phyloP scores from a whole-genome alignment of 2,329 filamentous ascomycete species.

The Stenocarpella maydis region DNA sequence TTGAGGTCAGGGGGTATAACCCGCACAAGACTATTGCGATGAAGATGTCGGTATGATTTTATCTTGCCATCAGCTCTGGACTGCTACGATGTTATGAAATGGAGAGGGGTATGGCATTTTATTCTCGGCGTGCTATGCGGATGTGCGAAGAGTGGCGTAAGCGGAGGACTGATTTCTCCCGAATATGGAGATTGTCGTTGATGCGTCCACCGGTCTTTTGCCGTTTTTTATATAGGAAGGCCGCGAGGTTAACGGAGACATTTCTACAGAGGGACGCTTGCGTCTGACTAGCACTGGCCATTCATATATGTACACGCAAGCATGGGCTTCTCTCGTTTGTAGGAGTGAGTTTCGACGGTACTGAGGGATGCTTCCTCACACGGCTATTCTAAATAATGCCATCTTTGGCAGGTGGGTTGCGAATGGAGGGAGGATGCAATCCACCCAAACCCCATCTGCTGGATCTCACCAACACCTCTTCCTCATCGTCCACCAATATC shows the following conservation, averaged over 20 bases:
- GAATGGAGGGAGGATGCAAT: background rate
- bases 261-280: too few relatives aligned
- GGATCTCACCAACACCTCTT: background rate
- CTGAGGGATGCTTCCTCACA: background rate
- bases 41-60: constrained; percentile 92
- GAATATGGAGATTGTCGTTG: background rate
- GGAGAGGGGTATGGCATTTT: background rate
- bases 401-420: constrained; percentile 1
- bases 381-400: background rate
- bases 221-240: constrained; percentile 9
- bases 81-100: background rate
- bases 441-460: background rate
- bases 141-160: background rate
- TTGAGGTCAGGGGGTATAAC: constrained; percentile 86
- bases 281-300: background rate
- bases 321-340: background rate
- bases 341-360: background rate
- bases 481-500: background rate
- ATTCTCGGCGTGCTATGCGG: background rate
- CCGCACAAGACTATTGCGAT: constrained; percentile 93
- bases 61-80: background rate
- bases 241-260: constrained; percentile 15
- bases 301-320: background rate
- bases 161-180: background rate
- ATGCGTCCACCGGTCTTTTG: background rate